Base-by-base conservation (phyloP, 2,329 filamentous ascomycete genomes). In the Penicillium sp. region DNA sequence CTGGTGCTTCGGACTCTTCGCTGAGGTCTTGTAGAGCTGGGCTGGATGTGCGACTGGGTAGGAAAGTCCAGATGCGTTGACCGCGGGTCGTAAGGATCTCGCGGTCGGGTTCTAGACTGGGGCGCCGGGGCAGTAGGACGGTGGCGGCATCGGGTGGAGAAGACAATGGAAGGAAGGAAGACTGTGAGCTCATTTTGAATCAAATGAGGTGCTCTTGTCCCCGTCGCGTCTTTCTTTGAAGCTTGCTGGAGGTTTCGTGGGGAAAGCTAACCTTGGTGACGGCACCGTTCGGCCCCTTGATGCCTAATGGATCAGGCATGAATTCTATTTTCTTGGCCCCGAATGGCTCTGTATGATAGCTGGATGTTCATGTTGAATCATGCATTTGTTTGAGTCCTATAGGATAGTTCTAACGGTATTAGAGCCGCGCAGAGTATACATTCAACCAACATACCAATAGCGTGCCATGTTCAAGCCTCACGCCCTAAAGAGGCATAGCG, bases 51-150 rank as follows among this genome's bases (percentile, higher is more conserved):
- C 66, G 70, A 27, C 66, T 61, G 23, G 70, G 66, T 25, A 77
- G 61, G 8, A 77, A 58, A 1, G 63, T 64, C 3, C 71, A 67
- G 14, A 77, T 61, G 31, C 68, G 71, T 54, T 77, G 75, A n/a
- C 75, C 74, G 11, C 75, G 70, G 1, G 75, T 76, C 8, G 73
- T 72, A 14, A 76, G 63, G 31, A 75, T 68, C 39, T 72, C 69
- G n/a, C 65, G 63, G 46, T 72, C 69, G 1, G 68, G 66, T 43
- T 75, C 70, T n/a, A 73, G 67, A n/a, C 67, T 72, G 9, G 69
- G 69, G 26, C 67, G 59, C n/a, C 66, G 65, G 2, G 69, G 67
- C 11, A 49, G 62, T 13, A 49, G 65, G 11, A 64, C 33, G 4
- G 47, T 35, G 4, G 63, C 60, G 0, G 62, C 65, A 9, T 25